Evolutionary conservation across 2,329 filamentous ascomycete genomes (phyloP).

Genomic region (Ophiocordyceps camponoti-saundersi): DNA sequence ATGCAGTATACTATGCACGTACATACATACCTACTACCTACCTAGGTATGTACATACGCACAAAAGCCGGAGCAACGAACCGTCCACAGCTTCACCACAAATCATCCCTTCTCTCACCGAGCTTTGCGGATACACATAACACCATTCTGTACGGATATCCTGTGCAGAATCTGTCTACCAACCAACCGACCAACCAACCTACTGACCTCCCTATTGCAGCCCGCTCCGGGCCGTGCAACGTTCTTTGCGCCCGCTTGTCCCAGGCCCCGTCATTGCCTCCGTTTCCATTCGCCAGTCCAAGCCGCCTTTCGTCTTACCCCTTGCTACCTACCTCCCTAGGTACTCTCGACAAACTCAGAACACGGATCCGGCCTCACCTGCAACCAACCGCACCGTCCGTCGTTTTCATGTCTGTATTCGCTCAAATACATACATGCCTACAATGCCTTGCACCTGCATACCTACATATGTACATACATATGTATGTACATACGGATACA

Average conservation of each 20-base stretch:
- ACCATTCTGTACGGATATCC: neutral
- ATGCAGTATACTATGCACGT: no score
- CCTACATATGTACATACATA: neutral
- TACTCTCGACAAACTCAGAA: no score
- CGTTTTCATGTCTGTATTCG: no score
- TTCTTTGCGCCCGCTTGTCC: neutral
- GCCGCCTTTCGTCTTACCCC: neutral
- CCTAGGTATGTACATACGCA: neutral
- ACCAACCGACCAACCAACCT: no score
- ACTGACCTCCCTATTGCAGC: neutral
- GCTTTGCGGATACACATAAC: neutral
- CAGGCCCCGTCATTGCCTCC: neutral
- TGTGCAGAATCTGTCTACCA: neutral
- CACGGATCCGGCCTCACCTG: no score
- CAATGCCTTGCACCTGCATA: neutral
- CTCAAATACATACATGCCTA: neutral
- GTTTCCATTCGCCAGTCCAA: neutral
- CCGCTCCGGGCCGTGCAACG: neutral
- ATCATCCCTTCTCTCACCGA: constrained; percentile 2
- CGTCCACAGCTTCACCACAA: neutral
- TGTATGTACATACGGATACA: neutral
- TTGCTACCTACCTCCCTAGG: neutral
- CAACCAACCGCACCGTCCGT: no score
- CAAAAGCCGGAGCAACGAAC: neutral
- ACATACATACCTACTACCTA: no score